These are phyloP conservation scores for Funneliformis mosseae DNA, from an alignment of 192 early-diverging fungal species.

Conservation along the genomic window DNA sequence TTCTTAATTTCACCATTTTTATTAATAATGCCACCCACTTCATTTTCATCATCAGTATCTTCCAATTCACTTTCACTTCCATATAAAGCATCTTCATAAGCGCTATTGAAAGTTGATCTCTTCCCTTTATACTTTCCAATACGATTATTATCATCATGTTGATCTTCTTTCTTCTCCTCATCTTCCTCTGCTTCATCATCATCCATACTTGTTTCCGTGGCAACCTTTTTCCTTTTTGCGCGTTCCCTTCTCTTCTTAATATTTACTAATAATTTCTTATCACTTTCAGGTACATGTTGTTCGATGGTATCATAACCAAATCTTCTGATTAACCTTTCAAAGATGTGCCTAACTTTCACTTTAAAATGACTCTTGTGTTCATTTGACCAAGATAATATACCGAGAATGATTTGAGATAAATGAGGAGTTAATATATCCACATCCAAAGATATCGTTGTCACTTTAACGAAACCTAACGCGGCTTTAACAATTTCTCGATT, in stretches of 20 bases:
- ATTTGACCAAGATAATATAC: conserved; percentile 81
- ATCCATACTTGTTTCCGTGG: conserved; percentile 40
- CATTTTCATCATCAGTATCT: conserved; percentile 70
- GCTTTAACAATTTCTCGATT: conserved; percentile 93
- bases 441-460: conserved; percentile 77
- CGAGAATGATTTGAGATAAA: conserved; percentile 70
- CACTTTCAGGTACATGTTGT: conserved; percentile 79
- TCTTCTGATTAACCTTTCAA: conserved; percentile 87
- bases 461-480: conserved; percentile 93
- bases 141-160: conserved; percentile 47
- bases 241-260: conserved; percentile 90
- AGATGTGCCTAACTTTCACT: conserved; percentile 86
- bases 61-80: conserved; percentile 92
- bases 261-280: conserved; percentile 86
- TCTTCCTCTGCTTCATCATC: conserved; percentile 44
- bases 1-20: conserved; percentile 1
- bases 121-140: conserved; percentile 50
- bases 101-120: conserved; percentile 67
- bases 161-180: conserved; percentile 46
- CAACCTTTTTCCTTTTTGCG: conserved; percentile 74
- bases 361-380: conserved; percentile 91
- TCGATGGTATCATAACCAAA: conserved; percentile 84
- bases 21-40: conserved; percentile 37
- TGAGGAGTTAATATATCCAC: conserved; percentile 69
- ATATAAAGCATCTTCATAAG: conserved; percentile 89